Conservation (phyloP, 2,329 filamentous ascomycete species). For the Colletotrichum gigasporum region DNA sequence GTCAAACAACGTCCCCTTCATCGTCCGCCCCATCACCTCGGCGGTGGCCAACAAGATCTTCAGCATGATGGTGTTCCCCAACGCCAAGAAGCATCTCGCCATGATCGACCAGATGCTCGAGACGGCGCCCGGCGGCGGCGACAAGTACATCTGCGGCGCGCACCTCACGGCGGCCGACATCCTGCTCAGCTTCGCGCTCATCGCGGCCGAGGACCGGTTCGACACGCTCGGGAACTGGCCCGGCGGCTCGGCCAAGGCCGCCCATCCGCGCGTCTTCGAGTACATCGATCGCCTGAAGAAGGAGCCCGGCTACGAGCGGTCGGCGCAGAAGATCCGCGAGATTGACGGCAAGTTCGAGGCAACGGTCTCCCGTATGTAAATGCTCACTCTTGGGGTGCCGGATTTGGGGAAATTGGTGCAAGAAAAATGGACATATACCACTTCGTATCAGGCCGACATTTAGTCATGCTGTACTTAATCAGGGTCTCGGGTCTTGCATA, state of each 20-base stretch:
- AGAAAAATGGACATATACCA: conserved; percentile 6
- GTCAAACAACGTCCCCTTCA: conserved; percentile 58
- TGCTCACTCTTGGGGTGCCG: not conserved
- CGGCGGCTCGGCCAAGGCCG: conserved; percentile 46
- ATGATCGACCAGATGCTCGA: conserved; percentile 60
- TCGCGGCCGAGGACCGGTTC: conserved; percentile 52
- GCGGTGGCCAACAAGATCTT: conserved; percentile 55
- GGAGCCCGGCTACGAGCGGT: conserved; percentile 58
- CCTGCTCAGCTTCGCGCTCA: conserved; percentile 61
- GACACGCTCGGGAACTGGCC: conserved; percentile 53
- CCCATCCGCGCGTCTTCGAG: conserved; percentile 55
- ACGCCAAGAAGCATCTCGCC: conserved; percentile 55
- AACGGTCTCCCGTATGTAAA: conserved; percentile 18
- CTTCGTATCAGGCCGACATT: too few species aligned
- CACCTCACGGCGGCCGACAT: conserved; percentile 62
- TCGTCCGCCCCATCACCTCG: conserved; percentile 61
- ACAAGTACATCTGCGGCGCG: conserved; percentile 58
- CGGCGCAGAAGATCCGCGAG: conserved; percentile 58
- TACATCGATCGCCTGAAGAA: conserved; percentile 57
- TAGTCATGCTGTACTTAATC: too few species aligned
- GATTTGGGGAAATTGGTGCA: not conserved
- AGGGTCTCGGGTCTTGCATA: too few species aligned
- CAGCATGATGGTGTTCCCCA: conserved; percentile 55
- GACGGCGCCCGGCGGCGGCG: conserved; percentile 50
- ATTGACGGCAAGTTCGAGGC: conserved; percentile 52